A percentile compares a stretch with the other conserved stretches of the same genome.
Evolutionary conservation across 441 rosid genomes (phyloP).

Genomic region (Gossypium gossypioides): DNA sequence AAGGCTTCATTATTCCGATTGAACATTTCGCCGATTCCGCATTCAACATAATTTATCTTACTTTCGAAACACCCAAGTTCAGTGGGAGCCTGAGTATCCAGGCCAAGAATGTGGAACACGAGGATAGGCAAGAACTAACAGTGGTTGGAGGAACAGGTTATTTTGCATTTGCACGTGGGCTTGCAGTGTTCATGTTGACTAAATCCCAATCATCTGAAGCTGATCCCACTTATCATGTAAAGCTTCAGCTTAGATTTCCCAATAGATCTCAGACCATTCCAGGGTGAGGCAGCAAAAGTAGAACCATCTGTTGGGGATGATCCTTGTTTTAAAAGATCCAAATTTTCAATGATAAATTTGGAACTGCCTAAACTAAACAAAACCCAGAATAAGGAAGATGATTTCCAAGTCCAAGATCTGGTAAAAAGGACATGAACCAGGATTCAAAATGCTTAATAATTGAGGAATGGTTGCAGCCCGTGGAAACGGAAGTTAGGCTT

Average conservation of each 20-base stretch:
- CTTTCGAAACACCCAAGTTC: constrained; percentile 42
- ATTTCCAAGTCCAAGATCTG: background rate
- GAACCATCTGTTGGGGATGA: background rate
- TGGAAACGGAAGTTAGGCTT: background rate
- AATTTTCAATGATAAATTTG: background rate
- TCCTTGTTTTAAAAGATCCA: background rate
- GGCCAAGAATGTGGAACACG: constrained; percentile 35
- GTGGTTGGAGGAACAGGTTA: constrained; percentile 81
- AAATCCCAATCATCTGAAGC: background rate
- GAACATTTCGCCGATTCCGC: constrained; percentile 52
- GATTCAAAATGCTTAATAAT: background rate
- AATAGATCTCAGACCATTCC: constrained; percentile 36
- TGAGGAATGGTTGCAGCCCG: background rate
- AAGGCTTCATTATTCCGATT: constrained; percentile 60
- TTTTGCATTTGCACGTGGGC: constrained; percentile 70
- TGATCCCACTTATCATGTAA: constrained; percentile 45
- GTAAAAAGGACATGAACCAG: background rate
- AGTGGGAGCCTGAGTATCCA: constrained; percentile 57
- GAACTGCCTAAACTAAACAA: background rate
- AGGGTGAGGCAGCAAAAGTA: constrained; percentile 21
- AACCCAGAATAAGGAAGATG: background rate
- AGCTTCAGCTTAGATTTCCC: constrained; percentile 59
- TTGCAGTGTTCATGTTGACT: constrained; percentile 34
- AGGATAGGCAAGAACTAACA: constrained; percentile 33
- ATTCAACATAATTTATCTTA: constrained; percentile 58